Percentiles rank a stretch among this genome's conserved stretches.
Evolutionary conservation across 129 eudicot genomes (phyloP).

Genomic region (Flaveria bidentis): DNA sequence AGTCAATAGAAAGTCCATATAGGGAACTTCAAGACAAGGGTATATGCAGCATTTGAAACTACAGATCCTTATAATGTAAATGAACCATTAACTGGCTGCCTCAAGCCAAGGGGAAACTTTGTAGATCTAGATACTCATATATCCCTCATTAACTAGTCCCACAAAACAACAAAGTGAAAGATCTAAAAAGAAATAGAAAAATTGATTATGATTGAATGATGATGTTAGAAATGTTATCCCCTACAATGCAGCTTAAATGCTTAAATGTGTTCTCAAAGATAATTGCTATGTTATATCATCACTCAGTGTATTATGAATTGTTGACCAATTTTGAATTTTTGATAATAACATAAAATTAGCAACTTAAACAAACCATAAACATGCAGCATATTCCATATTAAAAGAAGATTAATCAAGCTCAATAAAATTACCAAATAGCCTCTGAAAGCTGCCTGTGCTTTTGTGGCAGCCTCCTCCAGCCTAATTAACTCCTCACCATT

Average conservation of each 20-base stretch:
- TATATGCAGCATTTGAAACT: not conserved
- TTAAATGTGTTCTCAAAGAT: not conserved
- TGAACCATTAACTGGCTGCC: conserved; percentile 12
- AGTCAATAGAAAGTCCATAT: not conserved
- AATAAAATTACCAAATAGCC: conserved; percentile 81
- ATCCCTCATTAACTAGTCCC: not conserved
- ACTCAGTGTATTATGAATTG: not conserved
- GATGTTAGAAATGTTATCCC: conserved; percentile 15
- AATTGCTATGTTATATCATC: not conserved
- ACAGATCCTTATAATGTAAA: conserved; percentile 6
- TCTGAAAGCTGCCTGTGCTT: conserved; percentile 95
- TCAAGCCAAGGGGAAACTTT: not conserved
- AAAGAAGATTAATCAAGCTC: not conserved
- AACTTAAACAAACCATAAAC: conserved; percentile 19
- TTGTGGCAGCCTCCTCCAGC: conserved; percentile 80
- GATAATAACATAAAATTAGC: not conserved
- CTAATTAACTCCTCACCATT: conserved; percentile 50
- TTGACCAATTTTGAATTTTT: not conserved
- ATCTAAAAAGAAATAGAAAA: not conserved
- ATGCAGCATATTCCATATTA: not conserved
- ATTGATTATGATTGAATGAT: not conserved
- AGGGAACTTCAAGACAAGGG: not conserved
- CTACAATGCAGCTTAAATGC: not conserved
- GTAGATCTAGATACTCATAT: not conserved
- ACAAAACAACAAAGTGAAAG: not conserved